Conservation (phyloP, 1,284 basidiomycete genomes). For the Trametes sp. region DNA sequence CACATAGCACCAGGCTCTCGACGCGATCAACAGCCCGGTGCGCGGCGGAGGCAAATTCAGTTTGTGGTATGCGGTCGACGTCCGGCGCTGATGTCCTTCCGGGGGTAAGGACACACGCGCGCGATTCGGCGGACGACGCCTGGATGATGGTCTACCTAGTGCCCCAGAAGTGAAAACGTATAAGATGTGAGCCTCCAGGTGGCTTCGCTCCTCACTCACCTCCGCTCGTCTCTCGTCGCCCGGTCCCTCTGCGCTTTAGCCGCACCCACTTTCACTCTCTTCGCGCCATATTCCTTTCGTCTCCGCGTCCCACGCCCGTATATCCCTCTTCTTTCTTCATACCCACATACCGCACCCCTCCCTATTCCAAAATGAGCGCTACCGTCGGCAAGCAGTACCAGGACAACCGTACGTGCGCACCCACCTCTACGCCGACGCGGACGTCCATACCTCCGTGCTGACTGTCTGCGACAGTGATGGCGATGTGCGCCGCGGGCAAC, state of each 20-base stretch:
- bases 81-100: constrained; percentile 14
- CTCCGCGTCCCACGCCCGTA: background rate
- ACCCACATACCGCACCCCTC: background rate
- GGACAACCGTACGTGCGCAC: constrained; percentile 25
- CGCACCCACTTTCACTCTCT: background rate
- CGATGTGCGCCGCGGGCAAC: constrained; percentile 37
- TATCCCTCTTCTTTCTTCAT: background rate
- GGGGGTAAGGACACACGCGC: background rate
- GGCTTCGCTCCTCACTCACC: constrained; percentile 2
- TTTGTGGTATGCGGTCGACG: background rate
- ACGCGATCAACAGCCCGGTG: background rate
- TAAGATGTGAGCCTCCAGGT: background rate
- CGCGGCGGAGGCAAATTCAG: constrained; percentile 1
- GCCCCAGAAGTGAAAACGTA: too few species aligned
- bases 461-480: constrained; percentile 30
- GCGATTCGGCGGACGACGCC: too few species aligned
- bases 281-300: background rate
- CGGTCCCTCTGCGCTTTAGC: background rate
- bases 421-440: background rate
- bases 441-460: too few species aligned
- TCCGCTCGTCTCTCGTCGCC: background rate
- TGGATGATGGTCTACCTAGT: background rate
- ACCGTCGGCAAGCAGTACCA: constrained; percentile 27
- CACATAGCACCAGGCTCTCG: background rate
- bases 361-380: constrained; percentile 6